Evolutionary conservation across 805 yeast species (phyloP), one percentile per base, ranked within the genome.

Genomic region (Pachysolen tannophilus): DNA sequence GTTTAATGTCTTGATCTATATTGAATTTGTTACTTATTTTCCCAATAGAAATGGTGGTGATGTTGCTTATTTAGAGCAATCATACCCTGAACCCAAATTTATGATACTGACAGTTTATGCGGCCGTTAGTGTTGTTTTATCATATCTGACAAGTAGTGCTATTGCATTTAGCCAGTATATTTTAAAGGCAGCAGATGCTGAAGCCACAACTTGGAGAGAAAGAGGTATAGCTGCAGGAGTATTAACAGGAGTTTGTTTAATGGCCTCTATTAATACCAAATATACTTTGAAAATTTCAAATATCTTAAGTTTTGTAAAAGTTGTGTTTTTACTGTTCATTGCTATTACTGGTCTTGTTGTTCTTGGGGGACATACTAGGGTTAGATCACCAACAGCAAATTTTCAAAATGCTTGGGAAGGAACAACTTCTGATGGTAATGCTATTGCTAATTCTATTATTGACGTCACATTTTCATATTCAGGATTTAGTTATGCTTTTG

Each of bases 131-230:
- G 61, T 61, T 14, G 37, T 59, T n/a, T 51, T 61, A 34, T 61
- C 66, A 2, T 61, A 58, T 35, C 29, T 50, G 17, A 60, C 55
- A 5, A 48, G 58, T 13, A 57, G 63, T 3, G 66, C 65, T 6
- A 45, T 58, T 18, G 66, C 67, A 1, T 60, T 60, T 42, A 62
- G 61, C 10, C 41, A 48, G 10, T 60, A 61, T 34, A 47, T 60
- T 7, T 63, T 83, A 40, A 72, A 71, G 27, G 94, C 94, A 8
- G 87, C 88, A 6, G 79, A 74, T 27, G 67, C 63, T 13, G 80
- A 75, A 40, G 67, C 72, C 7, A 75, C 81, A 9, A 69, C 77
- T 46, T 84, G 94, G 94, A 75, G 77, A 48, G 78, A 80, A 44
- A 67, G 90, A 50, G 64, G 63, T 3, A 40, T 61, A 28, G 63